A percentile compares a stretch with the other conserved stretches of the same genome.
Evolutionary conservation across 2,329 filamentous ascomycete species (phyloP).

Genomic region (Neocatenulostroma microsporum): DNA sequence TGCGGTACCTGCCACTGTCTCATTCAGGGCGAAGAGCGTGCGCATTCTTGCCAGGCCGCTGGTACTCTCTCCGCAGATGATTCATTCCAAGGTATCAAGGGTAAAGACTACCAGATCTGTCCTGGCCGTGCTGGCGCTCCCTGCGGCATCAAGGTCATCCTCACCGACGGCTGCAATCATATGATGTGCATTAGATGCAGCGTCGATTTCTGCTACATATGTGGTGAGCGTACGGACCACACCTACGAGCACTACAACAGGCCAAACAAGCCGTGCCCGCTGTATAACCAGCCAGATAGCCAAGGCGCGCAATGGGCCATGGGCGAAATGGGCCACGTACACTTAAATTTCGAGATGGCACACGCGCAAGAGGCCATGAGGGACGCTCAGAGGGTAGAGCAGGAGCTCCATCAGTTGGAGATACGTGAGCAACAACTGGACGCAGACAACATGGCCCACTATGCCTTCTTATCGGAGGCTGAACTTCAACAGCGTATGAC

Average conservation of each 20-base stretch:
- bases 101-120: not conserved
- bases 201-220: not conserved
- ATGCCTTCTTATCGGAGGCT: no score
- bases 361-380: no score
- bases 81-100: not conserved
- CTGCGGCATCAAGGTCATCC: not conserved
- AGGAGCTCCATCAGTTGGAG: no score
- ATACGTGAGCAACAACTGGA: no score
- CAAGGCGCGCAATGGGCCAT: no score
- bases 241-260: not conserved
- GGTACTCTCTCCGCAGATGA: not conserved
- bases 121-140: no score
- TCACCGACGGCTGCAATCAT: not conserved
- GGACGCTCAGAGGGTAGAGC: no score
- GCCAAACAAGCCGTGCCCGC: slow-evolving; percentile 1
- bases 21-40: not conserved
- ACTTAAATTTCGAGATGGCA: no score
- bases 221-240: not conserved
- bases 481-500: no score
- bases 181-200: not conserved
- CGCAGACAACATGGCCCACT: no score
- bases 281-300: slow-evolving; percentile 2
- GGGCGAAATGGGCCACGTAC: no score
- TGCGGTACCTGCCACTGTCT: not conserved
- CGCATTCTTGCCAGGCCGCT: not conserved